Evolutionary conservation across 202 grass and related monocot species (phyloP).

Genomic region (Zoysia matrella): DNA sequence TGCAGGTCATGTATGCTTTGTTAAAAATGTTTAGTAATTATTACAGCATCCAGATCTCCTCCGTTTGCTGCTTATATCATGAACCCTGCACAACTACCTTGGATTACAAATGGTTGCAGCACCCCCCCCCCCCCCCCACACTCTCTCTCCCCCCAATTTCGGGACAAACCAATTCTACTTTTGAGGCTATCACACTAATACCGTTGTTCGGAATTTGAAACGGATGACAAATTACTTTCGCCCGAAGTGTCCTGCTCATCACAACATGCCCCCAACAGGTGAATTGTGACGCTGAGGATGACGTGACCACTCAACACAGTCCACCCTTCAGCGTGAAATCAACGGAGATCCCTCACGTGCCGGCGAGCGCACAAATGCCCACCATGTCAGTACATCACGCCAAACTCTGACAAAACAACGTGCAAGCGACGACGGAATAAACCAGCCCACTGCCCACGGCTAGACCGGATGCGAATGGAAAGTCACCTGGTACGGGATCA

Average conservation of each 20-base stretch:
- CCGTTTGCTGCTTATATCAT: neutral
- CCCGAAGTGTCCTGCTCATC: neutral
- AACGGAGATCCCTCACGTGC: neutral
- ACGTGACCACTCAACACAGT: neutral
- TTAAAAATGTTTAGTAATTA: neutral
- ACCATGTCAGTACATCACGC: neutral
- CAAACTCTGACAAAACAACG: neutral
- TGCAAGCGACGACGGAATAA: conserved; percentile 20
- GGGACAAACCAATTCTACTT: conserved; percentile 5
- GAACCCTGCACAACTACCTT: neutral
- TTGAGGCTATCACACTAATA: conserved; percentile 20
- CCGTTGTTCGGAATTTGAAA: neutral
- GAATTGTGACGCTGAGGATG: neutral
- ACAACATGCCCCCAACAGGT: neutral
- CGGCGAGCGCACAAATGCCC: neutral
- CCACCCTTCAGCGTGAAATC: neutral
- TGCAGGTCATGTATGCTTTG: neutral
- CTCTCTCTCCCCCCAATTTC: neutral
- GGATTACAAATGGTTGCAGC: conserved; percentile 4
- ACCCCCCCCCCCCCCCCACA: too few relatives aligned
- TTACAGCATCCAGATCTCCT: neutral
- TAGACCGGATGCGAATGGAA: neutral
- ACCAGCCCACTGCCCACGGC: neutral
- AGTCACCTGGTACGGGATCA: conserved; percentile 83
- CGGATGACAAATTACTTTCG: neutral